These are phyloP conservation scores for Ceratocystis cacaofunesta DNA, from an alignment of 2,329 filamentous ascomycete species.

Conservation along the genomic window DNA sequence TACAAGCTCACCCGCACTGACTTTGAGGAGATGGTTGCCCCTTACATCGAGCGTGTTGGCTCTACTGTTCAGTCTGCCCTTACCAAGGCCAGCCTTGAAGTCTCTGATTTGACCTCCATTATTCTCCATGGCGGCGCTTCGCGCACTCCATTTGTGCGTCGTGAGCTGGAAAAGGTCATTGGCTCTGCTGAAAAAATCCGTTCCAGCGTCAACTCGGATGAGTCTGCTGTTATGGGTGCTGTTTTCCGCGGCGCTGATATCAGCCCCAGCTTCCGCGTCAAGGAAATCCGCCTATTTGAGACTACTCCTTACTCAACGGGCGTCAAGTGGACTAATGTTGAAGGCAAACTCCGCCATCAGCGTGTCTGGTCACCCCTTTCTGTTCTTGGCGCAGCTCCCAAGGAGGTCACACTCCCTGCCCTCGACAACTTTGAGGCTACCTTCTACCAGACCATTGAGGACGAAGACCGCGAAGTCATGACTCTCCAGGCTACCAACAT, in stretches of 20 bases:
- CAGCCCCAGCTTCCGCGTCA: constrained; percentile 91
- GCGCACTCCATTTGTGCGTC: constrained; percentile 88
- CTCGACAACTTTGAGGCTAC: constrained; percentile 65
- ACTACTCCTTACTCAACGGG: constrained; percentile 57
- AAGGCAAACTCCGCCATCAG: constrained; percentile 59
- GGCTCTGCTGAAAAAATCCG: constrained; percentile 66
- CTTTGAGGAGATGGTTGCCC: constrained; percentile 65
- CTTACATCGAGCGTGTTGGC: constrained; percentile 52
- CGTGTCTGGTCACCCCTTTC: constrained; percentile 71
- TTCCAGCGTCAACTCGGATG: constrained; percentile 91
- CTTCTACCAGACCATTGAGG: constrained; percentile 59
- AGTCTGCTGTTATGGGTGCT: constrained; percentile 89
- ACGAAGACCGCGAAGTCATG: constrained; percentile 45
- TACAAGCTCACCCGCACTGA: constrained; percentile 70
- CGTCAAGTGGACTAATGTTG: constrained; percentile 56
- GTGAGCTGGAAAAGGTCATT: constrained; percentile 61
- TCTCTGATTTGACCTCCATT: constrained; percentile 69
- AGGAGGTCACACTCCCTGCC: constrained; percentile 74
- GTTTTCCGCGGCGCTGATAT: constrained; percentile 86
- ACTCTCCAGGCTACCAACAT: constrained; percentile 67
- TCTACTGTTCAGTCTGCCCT: constrained; percentile 61
- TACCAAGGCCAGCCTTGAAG: constrained; percentile 52
- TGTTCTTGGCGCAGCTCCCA: constrained; percentile 56
- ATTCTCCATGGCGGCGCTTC: constrained; percentile 86
- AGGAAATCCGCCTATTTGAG: constrained; percentile 82